Conservation (phyloP, 2,329 filamentous ascomycete species). For the Paraconiothyrium sp. region DNA sequence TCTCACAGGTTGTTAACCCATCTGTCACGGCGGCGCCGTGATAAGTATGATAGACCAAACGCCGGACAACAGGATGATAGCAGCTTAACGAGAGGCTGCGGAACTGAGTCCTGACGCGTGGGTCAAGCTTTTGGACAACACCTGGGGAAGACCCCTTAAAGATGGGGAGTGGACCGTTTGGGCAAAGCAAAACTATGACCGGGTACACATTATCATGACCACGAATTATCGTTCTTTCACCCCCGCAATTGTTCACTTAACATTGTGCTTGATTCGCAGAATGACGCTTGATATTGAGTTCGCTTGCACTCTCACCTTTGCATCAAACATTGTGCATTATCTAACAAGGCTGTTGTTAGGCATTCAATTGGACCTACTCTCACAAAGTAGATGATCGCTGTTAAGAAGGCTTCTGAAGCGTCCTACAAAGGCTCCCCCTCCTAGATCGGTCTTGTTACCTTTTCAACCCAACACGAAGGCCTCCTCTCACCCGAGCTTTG, state of each 20-base stretch:
- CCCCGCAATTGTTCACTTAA: no score
- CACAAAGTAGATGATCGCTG: not conserved
- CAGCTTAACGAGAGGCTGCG: constrained; percentile 22
- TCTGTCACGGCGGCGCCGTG: constrained; percentile 74
- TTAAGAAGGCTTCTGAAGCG: not conserved
- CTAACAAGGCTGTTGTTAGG: not conserved
- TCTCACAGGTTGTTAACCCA: constrained; percentile 71
- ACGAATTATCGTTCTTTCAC: not conserved
- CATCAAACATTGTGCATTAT: not conserved
- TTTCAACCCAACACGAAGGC: not conserved
- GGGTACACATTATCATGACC: not conserved
- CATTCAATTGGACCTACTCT: not conserved
- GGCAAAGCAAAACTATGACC: constrained; percentile 29
- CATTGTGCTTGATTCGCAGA: no score
- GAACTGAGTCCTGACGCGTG: constrained; percentile 19
- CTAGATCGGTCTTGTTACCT: not conserved
- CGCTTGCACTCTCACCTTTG: not conserved
- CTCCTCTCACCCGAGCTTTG: no score
- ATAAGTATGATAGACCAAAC: constrained; percentile 75
- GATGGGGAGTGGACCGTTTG: constrained; percentile 6
- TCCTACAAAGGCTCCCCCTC: not conserved
- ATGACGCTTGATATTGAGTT: not conserved
- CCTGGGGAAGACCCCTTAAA: constrained; percentile 13
- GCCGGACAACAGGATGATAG: constrained; percentile 30
- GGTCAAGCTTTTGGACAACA: constrained; percentile 1